A percentile compares a stretch with the other conserved stretches of the same genome.
Evolutionary conservation across 1,139 yeast genomes (phyloP).

Genomic region (Sugiyamaella paludigena): DNA sequence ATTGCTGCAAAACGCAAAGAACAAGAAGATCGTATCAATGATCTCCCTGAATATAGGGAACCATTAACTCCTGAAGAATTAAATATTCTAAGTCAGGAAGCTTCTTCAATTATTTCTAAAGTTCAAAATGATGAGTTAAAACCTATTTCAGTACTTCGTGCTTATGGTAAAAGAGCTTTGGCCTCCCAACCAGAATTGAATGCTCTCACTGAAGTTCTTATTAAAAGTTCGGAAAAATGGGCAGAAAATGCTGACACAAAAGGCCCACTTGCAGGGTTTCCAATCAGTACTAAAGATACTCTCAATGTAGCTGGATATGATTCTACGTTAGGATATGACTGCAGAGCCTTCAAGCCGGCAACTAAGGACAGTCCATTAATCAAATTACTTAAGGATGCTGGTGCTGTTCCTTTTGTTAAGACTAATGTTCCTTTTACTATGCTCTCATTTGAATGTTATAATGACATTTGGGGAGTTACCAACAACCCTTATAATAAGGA

Average conservation of each 20-base stretch:
- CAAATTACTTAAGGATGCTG: slow-evolving; percentile 42
- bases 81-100: slow-evolving; percentile 31
- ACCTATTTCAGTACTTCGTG: slow-evolving; percentile 37
- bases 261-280: slow-evolving; percentile 69
- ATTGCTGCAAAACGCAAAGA: slow-evolving; percentile 36
- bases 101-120: slow-evolving; percentile 32
- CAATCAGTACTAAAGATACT: slow-evolving; percentile 58
- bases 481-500: slow-evolving; percentile 43
- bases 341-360: slow-evolving; percentile 40
- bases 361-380: slow-evolving; percentile 39
- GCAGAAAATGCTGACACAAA: slow-evolving; percentile 29
- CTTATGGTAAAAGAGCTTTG: slow-evolving; percentile 42
- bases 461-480: slow-evolving; percentile 47
- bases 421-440: slow-evolving; percentile 51
- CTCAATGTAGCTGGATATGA: slow-evolving; percentile 51
- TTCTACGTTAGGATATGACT: slow-evolving; percentile 51
- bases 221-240: slow-evolving; percentile 38
- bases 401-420: slow-evolving; percentile 49
- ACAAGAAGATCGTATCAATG: slow-evolving; percentile 37
- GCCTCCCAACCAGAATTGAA: slow-evolving; percentile 38
- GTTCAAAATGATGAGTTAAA: slow-evolving; percentile 35
- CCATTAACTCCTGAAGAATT: slow-evolving; percentile 37
- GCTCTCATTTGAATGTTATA: slow-evolving; percentile 46
- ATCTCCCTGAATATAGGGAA: slow-evolving; percentile 29
- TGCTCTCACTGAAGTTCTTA: slow-evolving; percentile 41